Conservation (phyloP, 139 green algal species). For the Chlorella sorokiniana region DNA sequence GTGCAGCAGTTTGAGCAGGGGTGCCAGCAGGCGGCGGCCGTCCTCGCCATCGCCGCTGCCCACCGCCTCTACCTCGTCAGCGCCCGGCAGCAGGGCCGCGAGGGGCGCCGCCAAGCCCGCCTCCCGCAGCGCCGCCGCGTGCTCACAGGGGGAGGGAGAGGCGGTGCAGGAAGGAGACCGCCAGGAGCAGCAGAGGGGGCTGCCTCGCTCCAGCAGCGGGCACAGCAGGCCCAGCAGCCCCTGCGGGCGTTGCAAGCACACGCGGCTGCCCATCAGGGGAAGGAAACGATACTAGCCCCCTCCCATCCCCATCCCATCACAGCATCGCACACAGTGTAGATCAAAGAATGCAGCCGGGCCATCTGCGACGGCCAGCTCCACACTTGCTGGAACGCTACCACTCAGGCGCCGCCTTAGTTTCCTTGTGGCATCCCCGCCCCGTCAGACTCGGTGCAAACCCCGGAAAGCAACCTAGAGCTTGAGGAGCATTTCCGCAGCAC, state of each 20-base stretch:
- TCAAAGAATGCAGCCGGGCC: too few relatives aligned
- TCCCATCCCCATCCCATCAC: background rate
- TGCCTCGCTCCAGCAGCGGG: constrained; percentile 75
- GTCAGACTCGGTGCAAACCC: too few relatives aligned
- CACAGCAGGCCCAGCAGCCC: constrained; percentile 80
- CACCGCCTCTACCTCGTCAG: background rate
- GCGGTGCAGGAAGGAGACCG: constrained; percentile 82
- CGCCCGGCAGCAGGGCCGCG: constrained; percentile 37
- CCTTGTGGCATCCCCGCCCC: too few relatives aligned
- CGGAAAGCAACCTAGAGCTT: background rate
- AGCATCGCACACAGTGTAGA: too few relatives aligned
- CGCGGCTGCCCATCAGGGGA: background rate
- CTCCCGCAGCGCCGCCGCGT: constrained; percentile 68
- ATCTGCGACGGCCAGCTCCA: too few relatives aligned
- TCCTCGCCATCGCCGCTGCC: too few relatives aligned
- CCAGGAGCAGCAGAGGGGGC: constrained; percentile 84
- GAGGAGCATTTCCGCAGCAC: background rate
- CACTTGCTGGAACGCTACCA: too few relatives aligned
- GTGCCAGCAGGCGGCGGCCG: too few relatives aligned
- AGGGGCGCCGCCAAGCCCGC: constrained; percentile 44
- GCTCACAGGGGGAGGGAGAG: constrained; percentile 76
- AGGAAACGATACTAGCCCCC: background rate
- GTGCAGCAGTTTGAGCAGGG: constrained; percentile 81
- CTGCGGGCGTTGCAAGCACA: constrained; percentile 21
- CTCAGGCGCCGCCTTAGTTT: too few relatives aligned